Evolutionary conservation across 1,284 basidiomycete genomes (phyloP), one percentile per base, ranked within the genome.

Genomic region (Trichosporon faecale): DNA sequence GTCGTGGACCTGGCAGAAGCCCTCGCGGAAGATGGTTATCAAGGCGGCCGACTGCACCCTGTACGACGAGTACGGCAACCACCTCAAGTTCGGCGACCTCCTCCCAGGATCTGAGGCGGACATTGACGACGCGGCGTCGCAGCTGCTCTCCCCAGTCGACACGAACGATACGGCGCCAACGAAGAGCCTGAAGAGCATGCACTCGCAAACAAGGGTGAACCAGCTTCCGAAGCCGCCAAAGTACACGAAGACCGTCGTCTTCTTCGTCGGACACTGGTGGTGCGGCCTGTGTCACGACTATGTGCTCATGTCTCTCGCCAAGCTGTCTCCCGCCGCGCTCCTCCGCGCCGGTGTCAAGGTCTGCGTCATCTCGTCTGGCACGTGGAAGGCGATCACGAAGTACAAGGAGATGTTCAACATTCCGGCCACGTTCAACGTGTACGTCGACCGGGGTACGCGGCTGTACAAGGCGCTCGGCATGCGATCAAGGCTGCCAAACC

Each of bases 241-340:
- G 27, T 61, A 31, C 57, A 61, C 57, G 3, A 65, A 57, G 46
- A 81, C 79, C 9, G 79, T 82, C 12, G 73, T 82, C 7, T 80
- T 84, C 72, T 84, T 81, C 67, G 79, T 82, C 33, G 73, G 82
- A 0, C 73, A 79, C 68, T 83, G 82, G 74, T 83, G 81, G 80
- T 84, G 82, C 70, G 82, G 82, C 14, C 79, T 81, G 70, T 83
- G 81, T 64, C 82, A 83, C 68, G 81, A 84, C 64, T 84, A 80
- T 65, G 80, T 79, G 3, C 75, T 80, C 64, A 78, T 78, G 14
- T 81, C 79, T 0, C 66, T 84, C 2, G 70, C 76, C 0, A 72
- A 77, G 18, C 74, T 83, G 31, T 81, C 83, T 64, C 76, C 77
- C 0, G 75, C 73, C 1, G 80, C 76, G 2, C 66, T 84, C 11